Base-by-base conservation (phyloP, 1,284 basidiomycete species). In the Moniliophthora roreri region DNA sequence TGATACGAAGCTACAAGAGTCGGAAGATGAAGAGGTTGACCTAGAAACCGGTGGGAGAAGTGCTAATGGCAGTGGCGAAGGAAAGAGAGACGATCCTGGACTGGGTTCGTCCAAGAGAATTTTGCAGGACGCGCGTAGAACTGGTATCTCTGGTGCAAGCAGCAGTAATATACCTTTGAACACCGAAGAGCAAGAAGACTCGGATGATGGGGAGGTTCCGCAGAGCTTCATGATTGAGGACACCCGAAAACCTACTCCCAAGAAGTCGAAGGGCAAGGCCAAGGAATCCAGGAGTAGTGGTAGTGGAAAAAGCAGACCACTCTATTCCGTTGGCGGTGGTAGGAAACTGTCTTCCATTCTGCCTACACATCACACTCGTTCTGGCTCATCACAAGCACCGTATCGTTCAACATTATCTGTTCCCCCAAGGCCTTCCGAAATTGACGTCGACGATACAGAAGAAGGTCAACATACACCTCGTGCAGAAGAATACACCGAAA, bases 171-270 rank as follows among this genome's bases (percentile, higher is more conserved):
- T 28, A 28, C 24, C 24, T 32, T 28, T 11, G 18, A 21, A 48
- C 20, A 74, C 72, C 60, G 73, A 75, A 26, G 75, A 80, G 55
- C 80, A 82, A 54, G 73, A 79, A 37, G 81, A 86, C 48, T 77
- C 79, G 36, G 87, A 85, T 13, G 89, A 91, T 61, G 88, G 87
- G 52, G 90, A 92, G 64, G 87, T 89, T 3, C 91, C 90, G 0
- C 84, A 87, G 65, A 89, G 87, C 64, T 86, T 92, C 61, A 87
- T 91, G 82, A 85, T 92, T 58, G 90, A 92, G 67, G 64, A 73
- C 58, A 66, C 75, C 20, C 68, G 65, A 58, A 78, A 69, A 49
- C 64, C 68, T 69, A 37, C 64, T 65, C 24, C 65, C 67, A 48
- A 57, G 63, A 40, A 52, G 54, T 41, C 63, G 46, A 79, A 74